Base-by-base conservation (phyloP, 1,284 basidiomycete species). In the Cryptococcus wingfieldii region DNA sequence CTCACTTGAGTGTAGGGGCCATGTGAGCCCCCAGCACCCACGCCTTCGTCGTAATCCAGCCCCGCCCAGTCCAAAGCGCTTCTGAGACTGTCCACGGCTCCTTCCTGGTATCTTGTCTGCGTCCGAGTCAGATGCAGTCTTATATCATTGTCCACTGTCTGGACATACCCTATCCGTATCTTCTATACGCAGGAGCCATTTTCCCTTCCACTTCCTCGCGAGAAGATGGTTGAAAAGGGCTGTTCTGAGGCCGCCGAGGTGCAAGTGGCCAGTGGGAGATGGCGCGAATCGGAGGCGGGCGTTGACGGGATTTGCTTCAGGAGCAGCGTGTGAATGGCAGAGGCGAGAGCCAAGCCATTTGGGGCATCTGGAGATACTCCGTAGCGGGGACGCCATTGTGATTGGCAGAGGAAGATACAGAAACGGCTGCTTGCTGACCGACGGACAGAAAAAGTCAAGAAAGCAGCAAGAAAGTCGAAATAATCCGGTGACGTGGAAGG, bases 211-310 rank as follows among this genome's bases (percentile, higher is more conserved):
- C 69, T 89, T 90, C 64, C 83, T 83, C 1, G 93, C 89, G 56
- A 88, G 86, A 0, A 98, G 78, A 69, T 97, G 83, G 72, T 98
- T 98, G 79, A 94, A 94, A 4, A 98, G 80, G 0, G 94, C 96
- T 48, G 94, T 98, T 18, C 96, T 80, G n/a, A 99, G 83, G 0
- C 96, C 95, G 2, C 95, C 95, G 1, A 99, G 84, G 76, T 98
- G 95, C 2, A 98, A 80, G 47, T 86, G 83, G 3, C 96, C 95
- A 0, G 96, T 99, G 0, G 96, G 96, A 0, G 95, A 98, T 0
- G 96, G 95, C 0, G 95, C 95, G 75, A 99, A 98, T 7, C 95
- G 86, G 8, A 98, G 68, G 50, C 80, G 70, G 8, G 73, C 65
- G 19, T 56, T 45, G 31, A 47, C 39, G 2, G 51, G 49, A 10